Conservation (phyloP, 768 basidiomycete species). For the Lactarius indigo region DNA sequence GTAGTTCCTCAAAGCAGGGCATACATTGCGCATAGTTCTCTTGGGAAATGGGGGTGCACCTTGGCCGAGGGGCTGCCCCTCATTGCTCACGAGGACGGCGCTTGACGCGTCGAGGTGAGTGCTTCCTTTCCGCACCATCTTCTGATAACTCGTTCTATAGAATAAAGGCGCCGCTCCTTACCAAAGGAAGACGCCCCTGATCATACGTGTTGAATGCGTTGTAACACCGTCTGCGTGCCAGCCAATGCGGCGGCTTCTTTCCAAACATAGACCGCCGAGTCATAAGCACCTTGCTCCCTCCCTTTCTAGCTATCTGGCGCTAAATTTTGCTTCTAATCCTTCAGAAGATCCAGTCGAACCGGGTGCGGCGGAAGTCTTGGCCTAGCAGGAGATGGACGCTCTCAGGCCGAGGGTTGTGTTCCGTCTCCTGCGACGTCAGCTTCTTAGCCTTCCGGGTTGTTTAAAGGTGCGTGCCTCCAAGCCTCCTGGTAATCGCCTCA, state of each 20-base stretch:
- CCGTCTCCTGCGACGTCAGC: neutral
- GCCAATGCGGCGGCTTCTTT: neutral
- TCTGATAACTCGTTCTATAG: neutral
- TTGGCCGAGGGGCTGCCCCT: neutral
- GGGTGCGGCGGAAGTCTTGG: neutral
- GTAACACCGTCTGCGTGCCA: neutral
- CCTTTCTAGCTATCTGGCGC: neutral
- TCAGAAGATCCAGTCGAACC: no score
- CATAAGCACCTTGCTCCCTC: neutral
- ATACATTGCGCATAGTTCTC: neutral
- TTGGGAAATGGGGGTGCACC: neutral
- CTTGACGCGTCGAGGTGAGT: neutral
- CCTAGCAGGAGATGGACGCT: neutral
- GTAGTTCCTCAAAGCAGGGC: neutral
- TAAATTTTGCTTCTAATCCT: neutral
- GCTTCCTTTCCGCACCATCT: neutral
- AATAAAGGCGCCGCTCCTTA: neutral
- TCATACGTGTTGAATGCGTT: neutral
- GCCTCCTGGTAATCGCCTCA: neutral
- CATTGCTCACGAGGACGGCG: neutral
- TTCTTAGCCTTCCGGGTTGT: neutral
- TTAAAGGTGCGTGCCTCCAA: neutral
- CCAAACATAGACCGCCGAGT: neutral
- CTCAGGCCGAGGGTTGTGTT: conserved; percentile 4
- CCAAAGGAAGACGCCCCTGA: neutral